Conservation (phyloP, 148 eudicot species). For the Beta vulgaris region DNA sequence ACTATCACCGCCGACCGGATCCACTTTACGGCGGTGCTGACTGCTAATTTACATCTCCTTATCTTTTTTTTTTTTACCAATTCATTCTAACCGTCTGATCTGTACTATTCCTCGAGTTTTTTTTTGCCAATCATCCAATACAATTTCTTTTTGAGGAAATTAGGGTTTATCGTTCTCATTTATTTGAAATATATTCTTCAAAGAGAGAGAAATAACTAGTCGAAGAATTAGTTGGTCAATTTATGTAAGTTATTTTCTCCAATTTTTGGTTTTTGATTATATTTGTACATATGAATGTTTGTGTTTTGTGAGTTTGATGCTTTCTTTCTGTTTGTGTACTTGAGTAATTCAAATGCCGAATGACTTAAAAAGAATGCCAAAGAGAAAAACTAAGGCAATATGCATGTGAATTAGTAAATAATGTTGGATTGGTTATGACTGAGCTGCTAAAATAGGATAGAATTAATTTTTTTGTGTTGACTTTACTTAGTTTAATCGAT, state of each 20-base stretch:
- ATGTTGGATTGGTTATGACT: not conserved
- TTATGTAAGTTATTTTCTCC: slow-evolving; percentile 25
- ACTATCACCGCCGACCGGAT: slow-evolving; percentile 13
- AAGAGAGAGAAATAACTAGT: not conserved
- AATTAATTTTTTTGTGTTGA: too few species aligned
- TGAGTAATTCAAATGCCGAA: not conserved
- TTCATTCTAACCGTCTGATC: not conserved
- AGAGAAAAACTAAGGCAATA: not conserved
- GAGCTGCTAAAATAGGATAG: not conserved
- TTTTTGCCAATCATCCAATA: not conserved
- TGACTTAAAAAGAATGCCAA: not conserved
- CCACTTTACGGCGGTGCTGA: slow-evolving; percentile 11
- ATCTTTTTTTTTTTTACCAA: not conserved
- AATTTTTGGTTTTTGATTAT: not conserved
- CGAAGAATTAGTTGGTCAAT: not conserved
- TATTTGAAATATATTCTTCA: not conserved
- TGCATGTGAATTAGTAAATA: not conserved
- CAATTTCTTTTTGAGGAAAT: not conserved
- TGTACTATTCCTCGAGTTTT: too few species aligned
- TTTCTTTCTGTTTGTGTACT: not conserved
- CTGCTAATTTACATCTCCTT: not conserved
- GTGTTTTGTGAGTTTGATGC: not conserved
- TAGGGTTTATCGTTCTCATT: not conserved
- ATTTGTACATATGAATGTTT: not conserved
- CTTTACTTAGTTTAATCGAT: too few species aligned